Conservation (phyloP, 2,329 filamentous ascomycete species). For the Penicillium sp. region DNA sequence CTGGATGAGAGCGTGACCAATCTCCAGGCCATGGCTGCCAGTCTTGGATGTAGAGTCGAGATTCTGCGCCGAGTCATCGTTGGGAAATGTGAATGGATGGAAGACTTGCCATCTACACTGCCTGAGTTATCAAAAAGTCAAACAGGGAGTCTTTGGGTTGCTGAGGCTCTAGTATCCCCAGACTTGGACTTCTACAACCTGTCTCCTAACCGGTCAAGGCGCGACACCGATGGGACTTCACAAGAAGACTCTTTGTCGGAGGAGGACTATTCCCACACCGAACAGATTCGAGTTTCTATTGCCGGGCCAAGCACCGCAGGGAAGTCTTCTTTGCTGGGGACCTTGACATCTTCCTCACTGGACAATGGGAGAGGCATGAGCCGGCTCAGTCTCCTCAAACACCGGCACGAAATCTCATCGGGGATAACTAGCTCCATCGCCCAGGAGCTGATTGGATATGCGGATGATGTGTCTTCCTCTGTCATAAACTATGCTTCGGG, state of each 20-base stretch:
- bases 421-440: constrained; percentile 93
- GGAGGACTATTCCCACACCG: constrained; percentile 51
- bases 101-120: constrained; percentile 24
- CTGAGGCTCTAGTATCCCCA: constrained; percentile 84
- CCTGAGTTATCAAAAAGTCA: constrained; percentile 27
- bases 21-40: constrained; percentile 84
- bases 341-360: constrained; percentile 77
- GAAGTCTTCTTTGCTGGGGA: constrained; percentile 87
- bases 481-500: constrained; percentile 77
- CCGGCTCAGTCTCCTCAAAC: constrained; percentile 80
- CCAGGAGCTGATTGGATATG: constrained; percentile 88
- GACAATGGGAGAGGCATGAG: constrained; percentile 93
- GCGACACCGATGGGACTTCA: background rate
- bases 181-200: constrained; percentile 52
- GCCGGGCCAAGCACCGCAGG: constrained; percentile 87
- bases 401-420: constrained; percentile 87
- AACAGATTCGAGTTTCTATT: constrained; percentile 81
- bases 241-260: constrained; percentile 9
- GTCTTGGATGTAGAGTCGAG: constrained; percentile 80
- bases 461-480: constrained; percentile 26
- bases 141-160: constrained; percentile 71
- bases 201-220: constrained; percentile 12
- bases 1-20: constrained; percentile 87
- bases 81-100: constrained; percentile 67
- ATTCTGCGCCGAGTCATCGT: constrained; percentile 79